Conservation (phyloP, 2,329 filamentous ascomycete genomes). For the Alternaria tenuissima region DNA sequence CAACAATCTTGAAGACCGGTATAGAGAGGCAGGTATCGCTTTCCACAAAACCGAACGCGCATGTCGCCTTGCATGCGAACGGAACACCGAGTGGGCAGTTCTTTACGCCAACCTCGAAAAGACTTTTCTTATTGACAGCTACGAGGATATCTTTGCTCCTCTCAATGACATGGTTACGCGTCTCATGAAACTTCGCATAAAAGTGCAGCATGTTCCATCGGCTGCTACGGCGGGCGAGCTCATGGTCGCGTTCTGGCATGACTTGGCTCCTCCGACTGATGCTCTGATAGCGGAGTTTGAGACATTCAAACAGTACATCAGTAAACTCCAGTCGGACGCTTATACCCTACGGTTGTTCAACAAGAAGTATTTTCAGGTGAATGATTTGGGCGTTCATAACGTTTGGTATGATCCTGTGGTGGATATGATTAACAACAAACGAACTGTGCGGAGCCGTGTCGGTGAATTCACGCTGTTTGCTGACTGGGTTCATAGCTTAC, state of each 20-base stretch:
- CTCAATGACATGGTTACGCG: neutral
- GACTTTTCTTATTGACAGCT: slow-evolving; percentile 1
- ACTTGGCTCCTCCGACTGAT: neutral
- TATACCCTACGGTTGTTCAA: neutral
- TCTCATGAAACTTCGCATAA: neutral
- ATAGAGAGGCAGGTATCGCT: neutral
- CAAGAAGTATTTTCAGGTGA: neutral
- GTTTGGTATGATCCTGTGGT: neutral
- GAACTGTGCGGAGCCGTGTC: neutral
- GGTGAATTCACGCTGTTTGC: slow-evolving; percentile 11
- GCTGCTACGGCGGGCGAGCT: neutral
- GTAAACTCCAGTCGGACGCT: neutral
- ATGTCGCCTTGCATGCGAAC: neutral
- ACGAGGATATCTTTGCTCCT: slow-evolving; percentile 6
- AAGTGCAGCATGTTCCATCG: neutral
- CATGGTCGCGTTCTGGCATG: neutral
- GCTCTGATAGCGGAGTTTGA: neutral
- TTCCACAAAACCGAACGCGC: slow-evolving; percentile 5
- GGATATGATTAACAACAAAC: neutral
- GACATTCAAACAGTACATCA: neutral
- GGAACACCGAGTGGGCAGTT: neutral
- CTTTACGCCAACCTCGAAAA: neutral
- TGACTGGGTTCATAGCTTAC: slow-evolving; percentile 15
- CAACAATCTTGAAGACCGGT: neutral
- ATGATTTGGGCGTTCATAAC: neutral